Base-by-base conservation (phyloP, 2,329 filamentous ascomycete genomes). In the Aureobasidium sp. region DNA sequence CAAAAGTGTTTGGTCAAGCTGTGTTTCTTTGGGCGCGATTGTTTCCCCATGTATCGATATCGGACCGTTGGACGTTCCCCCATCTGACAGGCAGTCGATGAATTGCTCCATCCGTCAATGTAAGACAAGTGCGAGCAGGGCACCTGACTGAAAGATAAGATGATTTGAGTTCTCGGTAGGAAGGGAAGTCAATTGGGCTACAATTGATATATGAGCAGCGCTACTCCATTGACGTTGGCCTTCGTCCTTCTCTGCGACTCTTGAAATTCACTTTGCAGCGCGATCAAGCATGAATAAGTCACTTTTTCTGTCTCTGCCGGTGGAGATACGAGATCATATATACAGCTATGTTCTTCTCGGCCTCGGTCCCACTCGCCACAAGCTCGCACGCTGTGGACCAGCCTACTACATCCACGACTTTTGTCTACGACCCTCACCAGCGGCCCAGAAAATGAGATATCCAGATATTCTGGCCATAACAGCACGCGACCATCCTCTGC, bases 51-150 rank as follows among this genome's bases (percentile, higher is more conserved):
- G 41, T 27, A 45, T 58, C 55, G 55, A 58, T 58, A 58, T 58
- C 55, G 55, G 55, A 58, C 41, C 55, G 55, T 58, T 58, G 42
- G 17, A 47, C n/a, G 11, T 17, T 2, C 2, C 29, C 20, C 42
- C 36, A 45, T 47, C 42, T 58, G 41, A 37, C 42, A 58, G 55
- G 25, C 53, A 12, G 55, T 47, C 55, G 42, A 58, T 47, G 42
- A 41, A 36, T 58, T 47, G 27, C 55, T 47, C 15, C 27, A 58
- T 58, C 55, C 29, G 55, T 58, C 55, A 45, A 58, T 47, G 55
- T 58, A 47, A 58, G 55, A 58, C 55, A 58, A 29, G 39, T 22
- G 53, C 2, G 36, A 57, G 2, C 22, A 41, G 31, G 25, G 52
- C 52, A 44, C 34, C 52, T 56, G 52, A 56, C 52, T 29, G n/a